Evolutionary conservation across 306 rosid species (phyloP).

Genomic region (Malus asiatica): DNA sequence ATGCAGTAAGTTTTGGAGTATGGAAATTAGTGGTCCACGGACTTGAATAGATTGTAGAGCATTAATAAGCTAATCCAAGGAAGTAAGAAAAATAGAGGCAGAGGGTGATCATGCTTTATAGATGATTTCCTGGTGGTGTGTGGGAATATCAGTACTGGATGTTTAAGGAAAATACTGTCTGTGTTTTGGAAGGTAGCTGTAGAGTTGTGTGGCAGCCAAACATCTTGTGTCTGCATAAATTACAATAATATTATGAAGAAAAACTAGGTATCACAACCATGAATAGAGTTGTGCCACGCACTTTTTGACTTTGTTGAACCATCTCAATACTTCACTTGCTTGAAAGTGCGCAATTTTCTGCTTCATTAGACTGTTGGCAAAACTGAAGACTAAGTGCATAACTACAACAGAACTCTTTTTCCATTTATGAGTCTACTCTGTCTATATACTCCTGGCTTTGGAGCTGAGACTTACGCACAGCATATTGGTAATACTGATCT

Average conservation of each 20-base stretch:
- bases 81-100: neutral
- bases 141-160: neutral
- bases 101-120: neutral
- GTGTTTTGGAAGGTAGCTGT: neutral
- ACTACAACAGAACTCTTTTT: neutral
- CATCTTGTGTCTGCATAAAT: neutral
- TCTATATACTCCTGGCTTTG: neutral
- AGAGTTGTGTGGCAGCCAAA: neutral
- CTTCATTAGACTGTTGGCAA: neutral
- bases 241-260: neutral
- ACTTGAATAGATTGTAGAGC: neutral
- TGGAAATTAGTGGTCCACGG: neutral
- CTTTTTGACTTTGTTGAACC: neutral
- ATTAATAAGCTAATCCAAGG: neutral
- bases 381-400: neutral
- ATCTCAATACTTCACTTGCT: neutral
- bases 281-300: neutral
- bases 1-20: neutral
- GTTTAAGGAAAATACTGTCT: neutral
- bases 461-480: neutral
- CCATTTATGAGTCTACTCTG: neutral
- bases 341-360: neutral
- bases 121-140: neutral
- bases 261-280: neutral
- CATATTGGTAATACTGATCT: neutral